Percentiles rank a stretch among this genome's conserved stretches.
Evolutionary conservation across 1,284 basidiomycete genomes (phyloP).

Genomic region (Leccinum insolens): DNA sequence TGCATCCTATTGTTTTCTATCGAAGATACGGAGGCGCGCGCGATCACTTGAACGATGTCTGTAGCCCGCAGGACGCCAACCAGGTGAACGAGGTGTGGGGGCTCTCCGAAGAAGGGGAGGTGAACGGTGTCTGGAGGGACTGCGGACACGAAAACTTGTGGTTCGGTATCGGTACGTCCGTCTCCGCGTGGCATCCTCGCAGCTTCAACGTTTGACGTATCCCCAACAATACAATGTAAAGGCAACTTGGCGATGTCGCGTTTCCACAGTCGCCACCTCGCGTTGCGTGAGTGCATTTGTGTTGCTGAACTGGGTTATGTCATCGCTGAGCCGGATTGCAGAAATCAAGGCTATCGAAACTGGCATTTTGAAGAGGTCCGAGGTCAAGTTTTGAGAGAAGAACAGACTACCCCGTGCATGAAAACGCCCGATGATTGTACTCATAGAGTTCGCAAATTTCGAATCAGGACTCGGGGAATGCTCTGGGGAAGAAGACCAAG

Average conservation of each 20-base stretch:
- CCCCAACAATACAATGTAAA: conserved; percentile 11
- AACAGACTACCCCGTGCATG: not conserved
- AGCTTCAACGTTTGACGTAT: not conserved
- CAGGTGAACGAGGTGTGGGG: conserved; percentile 47
- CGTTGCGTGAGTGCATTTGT: conserved; percentile 35
- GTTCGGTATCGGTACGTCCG: conserved; percentile 37
- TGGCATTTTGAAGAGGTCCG: conserved; percentile 30
- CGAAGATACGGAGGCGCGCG: conserved; percentile 34
- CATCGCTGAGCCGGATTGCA: conserved; percentile 10
- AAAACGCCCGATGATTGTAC: not conserved
- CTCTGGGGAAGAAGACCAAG: not conserved
- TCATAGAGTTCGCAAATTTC: not conserved
- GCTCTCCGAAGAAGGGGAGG: conserved; percentile 47
- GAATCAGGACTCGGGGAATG: not conserved
- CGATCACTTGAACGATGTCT: conserved; percentile 38
- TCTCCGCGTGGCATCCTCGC: not conserved
- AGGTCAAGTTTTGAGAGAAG: conserved; percentile 24
- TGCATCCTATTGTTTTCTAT: not conserved
- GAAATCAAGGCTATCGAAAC: conserved; percentile 38
- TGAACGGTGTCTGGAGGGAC: conserved; percentile 40
- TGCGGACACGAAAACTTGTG: conserved; percentile 37
- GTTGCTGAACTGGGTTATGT: not conserved
- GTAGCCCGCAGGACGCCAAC: conserved; percentile 40
- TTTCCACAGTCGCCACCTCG: conserved; percentile 40
- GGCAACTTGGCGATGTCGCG: conserved; percentile 39